These are phyloP conservation scores for Leccinum ochraceum DNA, from an alignment of 768 basidiomycete genomes.

Conservation along the genomic window DNA sequence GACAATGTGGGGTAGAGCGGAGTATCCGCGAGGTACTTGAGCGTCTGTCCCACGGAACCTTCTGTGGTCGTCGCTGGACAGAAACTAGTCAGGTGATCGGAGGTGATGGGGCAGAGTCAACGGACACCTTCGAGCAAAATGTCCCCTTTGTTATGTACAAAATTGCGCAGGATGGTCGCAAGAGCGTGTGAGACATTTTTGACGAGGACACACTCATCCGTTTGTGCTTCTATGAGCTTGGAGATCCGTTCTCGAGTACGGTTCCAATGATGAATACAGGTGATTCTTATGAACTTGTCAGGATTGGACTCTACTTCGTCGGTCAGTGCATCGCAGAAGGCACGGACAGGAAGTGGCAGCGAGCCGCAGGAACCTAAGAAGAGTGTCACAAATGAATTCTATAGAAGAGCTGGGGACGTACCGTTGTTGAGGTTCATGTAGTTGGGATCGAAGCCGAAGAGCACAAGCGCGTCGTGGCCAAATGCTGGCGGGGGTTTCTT, in stretches of 20 bases:
- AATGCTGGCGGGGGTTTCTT: conserved; percentile 44
- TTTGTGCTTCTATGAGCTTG: conserved; percentile 46
- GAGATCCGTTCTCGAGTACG: conserved; percentile 49
- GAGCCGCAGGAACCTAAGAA: no score
- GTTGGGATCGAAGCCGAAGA: no score
- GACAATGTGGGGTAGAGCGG: no score
- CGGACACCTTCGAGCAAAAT: conserved; percentile 50
- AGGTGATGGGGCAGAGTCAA: conserved; percentile 2
- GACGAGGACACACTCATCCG: conserved; percentile 60
- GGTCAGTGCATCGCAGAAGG: no score
- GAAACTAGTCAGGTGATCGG: not conserved
- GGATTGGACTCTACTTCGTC: conserved; percentile 50
- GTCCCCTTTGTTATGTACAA: conserved; percentile 47
- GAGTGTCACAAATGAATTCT: no score
- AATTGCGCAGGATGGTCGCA: conserved; percentile 41
- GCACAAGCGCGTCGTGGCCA: conserved; percentile 22
- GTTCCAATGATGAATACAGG: conserved; percentile 35
- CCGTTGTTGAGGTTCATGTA: no score
- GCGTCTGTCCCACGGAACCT: conserved; percentile 44
- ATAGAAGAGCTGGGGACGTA: no score
- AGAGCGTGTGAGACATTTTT: conserved; percentile 39
- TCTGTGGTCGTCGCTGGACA: conserved; percentile 58
- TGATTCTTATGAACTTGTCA: conserved; percentile 52
- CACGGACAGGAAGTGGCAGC: no score
- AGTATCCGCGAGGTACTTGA: no score